A percentile compares a stretch with the other conserved stretches of the same genome.
Evolutionary conservation across 352 stramenopile species (phyloP).

Genomic region (Peronospora destructor): DNA sequence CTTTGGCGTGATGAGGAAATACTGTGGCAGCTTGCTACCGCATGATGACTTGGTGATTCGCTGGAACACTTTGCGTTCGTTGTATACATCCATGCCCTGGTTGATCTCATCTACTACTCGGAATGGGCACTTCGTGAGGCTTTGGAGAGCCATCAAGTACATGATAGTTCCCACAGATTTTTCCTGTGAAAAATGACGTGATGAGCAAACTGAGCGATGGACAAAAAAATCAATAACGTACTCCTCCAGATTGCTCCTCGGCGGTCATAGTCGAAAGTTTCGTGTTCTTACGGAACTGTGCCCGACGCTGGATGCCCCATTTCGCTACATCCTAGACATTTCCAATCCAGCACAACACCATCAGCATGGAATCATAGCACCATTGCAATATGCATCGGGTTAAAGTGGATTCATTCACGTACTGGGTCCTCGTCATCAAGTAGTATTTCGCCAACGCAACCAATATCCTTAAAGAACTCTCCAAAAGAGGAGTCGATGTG

Average conservation of each 20-base stretch:
- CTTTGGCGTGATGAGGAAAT: constrained; percentile 87
- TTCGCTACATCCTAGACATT: constrained; percentile 69
- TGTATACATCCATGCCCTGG: constrained; percentile 87
- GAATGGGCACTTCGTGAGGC: constrained; percentile 81
- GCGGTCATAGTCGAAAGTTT: constrained; percentile 82
- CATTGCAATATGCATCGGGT: not conserved
- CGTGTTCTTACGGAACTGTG: constrained; percentile 80
- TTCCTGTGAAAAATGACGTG: constrained; percentile 37
- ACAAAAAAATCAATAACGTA: constrained; percentile 28
- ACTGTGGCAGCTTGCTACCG: constrained; percentile 79
- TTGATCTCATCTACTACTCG: constrained; percentile 87
- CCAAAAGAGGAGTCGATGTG: constrained; percentile 80
- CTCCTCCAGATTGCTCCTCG: constrained; percentile 80
- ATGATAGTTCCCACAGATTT: constrained; percentile 89
- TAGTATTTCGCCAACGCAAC: constrained; percentile 78
- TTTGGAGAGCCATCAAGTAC: constrained; percentile 87
- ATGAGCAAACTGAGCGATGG: constrained; percentile 3
- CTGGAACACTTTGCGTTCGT: constrained; percentile 86
- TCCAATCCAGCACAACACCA: not conserved
- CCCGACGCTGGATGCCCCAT: constrained; percentile 80
- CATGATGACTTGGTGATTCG: constrained; percentile 85
- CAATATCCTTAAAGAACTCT: constrained; percentile 82
- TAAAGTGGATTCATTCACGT: constrained; percentile 5
- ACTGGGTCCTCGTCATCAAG: constrained; percentile 70
- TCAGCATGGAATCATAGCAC: constrained; percentile 1